Evolutionary conservation across 1,284 basidiomycete genomes (phyloP).

Genomic region (Schizopora paradoxa): DNA sequence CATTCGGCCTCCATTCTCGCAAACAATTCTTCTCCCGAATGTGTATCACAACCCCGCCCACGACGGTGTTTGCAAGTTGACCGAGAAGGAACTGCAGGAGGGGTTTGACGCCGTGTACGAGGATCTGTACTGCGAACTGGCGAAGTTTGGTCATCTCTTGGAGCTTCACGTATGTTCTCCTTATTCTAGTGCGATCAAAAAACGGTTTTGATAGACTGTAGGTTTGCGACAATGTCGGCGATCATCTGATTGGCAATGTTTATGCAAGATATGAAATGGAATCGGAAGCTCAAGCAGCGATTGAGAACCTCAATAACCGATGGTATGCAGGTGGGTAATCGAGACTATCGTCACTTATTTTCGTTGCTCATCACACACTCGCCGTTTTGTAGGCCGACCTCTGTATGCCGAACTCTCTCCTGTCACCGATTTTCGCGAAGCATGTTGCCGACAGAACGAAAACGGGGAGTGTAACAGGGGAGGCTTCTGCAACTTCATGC

Average conservation of each 20-base stretch:
- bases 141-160: conserved; percentile 91
- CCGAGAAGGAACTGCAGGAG: conserved; percentile 84
- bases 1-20: conserved; percentile 95
- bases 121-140: conserved; percentile 88
- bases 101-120: conserved; percentile 98
- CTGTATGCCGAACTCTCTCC: conserved; percentile 98
- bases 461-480: conserved; percentile 95
- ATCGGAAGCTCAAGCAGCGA: conserved; percentile 91
- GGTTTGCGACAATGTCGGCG: conserved; percentile 99
- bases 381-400: conserved; percentile 63
- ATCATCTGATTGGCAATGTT: conserved; percentile 98
- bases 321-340: conserved; percentile 91
- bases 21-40: conserved; percentile 96
- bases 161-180: conserved; percentile 80
- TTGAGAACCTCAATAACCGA: conserved; percentile 89
- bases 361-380: conserved; percentile 13
- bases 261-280: conserved; percentile 99
- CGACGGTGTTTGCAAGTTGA: conserved; percentile 83
- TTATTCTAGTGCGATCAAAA: conserved; percentile 5
- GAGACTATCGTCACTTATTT: conserved; percentile 1
- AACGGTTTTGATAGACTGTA: conserved; percentile 27
- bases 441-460: conserved; percentile 97
- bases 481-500: conserved; percentile 99
- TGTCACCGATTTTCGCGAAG: conserved; percentile 98
- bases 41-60: conserved; percentile 98